These are phyloP conservation scores for Ceriops zippeliana DNA, from an alignment of 345 rosid species.

Conservation along the genomic window DNA sequence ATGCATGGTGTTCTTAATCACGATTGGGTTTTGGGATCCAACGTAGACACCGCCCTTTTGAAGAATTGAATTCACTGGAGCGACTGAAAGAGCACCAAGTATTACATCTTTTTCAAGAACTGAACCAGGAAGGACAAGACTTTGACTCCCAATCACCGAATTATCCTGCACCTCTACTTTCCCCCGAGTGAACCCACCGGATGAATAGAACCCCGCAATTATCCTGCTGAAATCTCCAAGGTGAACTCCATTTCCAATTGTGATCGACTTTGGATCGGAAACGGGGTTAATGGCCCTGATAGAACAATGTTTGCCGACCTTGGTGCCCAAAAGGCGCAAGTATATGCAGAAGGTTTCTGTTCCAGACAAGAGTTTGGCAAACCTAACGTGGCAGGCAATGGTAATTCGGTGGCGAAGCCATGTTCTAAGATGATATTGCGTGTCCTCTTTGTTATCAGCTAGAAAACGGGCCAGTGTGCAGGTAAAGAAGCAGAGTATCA, in stretches of 20 bases:
- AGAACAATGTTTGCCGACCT: slow-evolving; percentile 53
- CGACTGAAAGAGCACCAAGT: slow-evolving; percentile 65
- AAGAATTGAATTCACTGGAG: slow-evolving; percentile 52
- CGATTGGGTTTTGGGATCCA: slow-evolving; percentile 53
- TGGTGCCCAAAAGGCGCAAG: slow-evolving; percentile 50
- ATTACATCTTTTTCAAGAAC: slow-evolving; percentile 44
- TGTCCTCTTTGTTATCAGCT: slow-evolving; percentile 27
- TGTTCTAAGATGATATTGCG: slow-evolving; percentile 25
- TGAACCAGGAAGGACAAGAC: slow-evolving; percentile 55
- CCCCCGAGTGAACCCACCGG: slow-evolving; percentile 31
- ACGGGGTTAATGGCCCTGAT: slow-evolving; percentile 64
- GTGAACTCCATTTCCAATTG: slow-evolving; percentile 54
- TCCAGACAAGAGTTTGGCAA: slow-evolving; percentile 59
- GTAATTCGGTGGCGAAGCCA: slow-evolving; percentile 51
- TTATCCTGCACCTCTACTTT: slow-evolving; percentile 48
- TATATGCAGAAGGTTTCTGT: slow-evolving; percentile 61
- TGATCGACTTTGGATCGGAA: slow-evolving; percentile 44
- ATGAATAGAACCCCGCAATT: slow-evolving; percentile 41
- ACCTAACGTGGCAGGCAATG: slow-evolving; percentile 56
- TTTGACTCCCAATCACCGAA: slow-evolving; percentile 61
- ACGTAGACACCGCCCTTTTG: slow-evolving; percentile 53
- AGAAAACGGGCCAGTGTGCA: slow-evolving; percentile 33
- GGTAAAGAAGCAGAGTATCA: slow-evolving; percentile 51
- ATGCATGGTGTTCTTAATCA: slow-evolving; percentile 60
- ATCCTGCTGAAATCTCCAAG: slow-evolving; percentile 63